phyloP scores from a whole-genome alignment of 2,329 filamentous ascomycete genomes.

The Stachybotrys echinatus region DNA sequence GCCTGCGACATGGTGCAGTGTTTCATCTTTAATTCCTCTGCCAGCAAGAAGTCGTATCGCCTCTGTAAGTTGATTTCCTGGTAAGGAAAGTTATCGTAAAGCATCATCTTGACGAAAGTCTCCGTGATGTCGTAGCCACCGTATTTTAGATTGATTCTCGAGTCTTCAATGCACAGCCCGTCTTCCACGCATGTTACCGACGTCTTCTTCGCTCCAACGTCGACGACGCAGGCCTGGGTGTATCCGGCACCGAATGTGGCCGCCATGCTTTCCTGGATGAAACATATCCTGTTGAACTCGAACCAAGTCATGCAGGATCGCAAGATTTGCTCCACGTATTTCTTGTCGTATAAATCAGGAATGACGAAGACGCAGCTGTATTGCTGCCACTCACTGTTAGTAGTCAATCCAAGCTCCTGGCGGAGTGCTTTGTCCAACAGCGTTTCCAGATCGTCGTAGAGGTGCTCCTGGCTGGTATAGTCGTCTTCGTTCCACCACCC shows the following conservation, averaged over 20 bases:
- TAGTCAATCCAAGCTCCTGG: slow-evolving; percentile 73
- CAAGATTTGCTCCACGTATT: slow-evolving; percentile 79
- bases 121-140: slow-evolving; percentile 91
- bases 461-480: slow-evolving; percentile 71
- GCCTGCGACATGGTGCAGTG: slow-evolving; percentile 88
- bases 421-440: slow-evolving; percentile 83
- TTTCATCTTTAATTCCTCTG: slow-evolving; percentile 92
- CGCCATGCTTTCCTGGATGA: slow-evolving; percentile 93
- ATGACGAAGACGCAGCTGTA: slow-evolving; percentile 98
- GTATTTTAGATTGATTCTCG: slow-evolving; percentile 89
- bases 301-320: slow-evolving; percentile 86
- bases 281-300: slow-evolving; percentile 81
- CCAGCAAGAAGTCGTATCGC: slow-evolving; percentile 86
- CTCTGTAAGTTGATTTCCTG: slow-evolving; percentile 86
- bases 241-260: slow-evolving; percentile 94
- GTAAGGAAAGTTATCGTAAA: slow-evolving; percentile 94
- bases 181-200: slow-evolving; percentile 97
- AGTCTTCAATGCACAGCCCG: slow-evolving; percentile 90
- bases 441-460: slow-evolving; percentile 82
- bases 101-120: slow-evolving; percentile 95
- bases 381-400: slow-evolving; percentile 76
- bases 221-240: slow-evolving; percentile 89
- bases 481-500: slow-evolving; percentile 90
- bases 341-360: slow-evolving; percentile 93
- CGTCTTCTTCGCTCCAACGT: slow-evolving; percentile 95